phyloP scores from a whole-genome alignment of 2,329 filamentous ascomycete genomes.

The Trichoderma atroviride region DNA sequence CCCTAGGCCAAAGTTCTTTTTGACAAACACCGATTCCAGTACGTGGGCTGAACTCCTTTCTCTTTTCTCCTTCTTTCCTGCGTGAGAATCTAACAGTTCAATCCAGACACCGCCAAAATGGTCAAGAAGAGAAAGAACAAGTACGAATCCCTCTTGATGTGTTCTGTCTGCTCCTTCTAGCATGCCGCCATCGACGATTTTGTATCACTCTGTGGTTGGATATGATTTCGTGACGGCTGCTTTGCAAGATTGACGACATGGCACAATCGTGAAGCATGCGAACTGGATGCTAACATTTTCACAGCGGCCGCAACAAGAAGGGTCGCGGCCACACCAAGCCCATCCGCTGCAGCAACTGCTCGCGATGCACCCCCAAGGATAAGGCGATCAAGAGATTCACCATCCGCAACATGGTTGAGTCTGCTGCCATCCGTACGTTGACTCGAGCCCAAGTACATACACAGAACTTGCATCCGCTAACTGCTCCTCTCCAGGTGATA shows the following conservation, averaged over 20 bases:
- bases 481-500: constrained; percentile 74
- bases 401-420: constrained; percentile 99
- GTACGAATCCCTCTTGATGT: constrained; percentile 39
- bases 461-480: constrained; percentile 7
- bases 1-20: constrained; percentile 28
- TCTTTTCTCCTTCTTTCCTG: constrained; percentile 29
- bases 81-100: constrained; percentile 40
- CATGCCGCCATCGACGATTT: constrained; percentile 35
- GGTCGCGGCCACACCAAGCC: constrained; percentile 99
- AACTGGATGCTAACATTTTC: constrained; percentile 30
- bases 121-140: constrained; percentile 75
- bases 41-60: constrained; percentile 31
- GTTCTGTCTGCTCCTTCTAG: background rate
- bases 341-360: constrained; percentile 78
- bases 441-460: background rate
- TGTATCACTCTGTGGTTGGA: constrained; percentile 9
- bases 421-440: constrained; percentile 95
- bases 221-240: background rate
- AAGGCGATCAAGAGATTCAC: constrained; percentile 99
- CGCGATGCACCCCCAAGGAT: constrained; percentile 94
- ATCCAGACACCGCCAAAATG: constrained; percentile 63
- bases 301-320: constrained; percentile 98
- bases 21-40: constrained; percentile 33
- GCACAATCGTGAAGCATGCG: constrained; percentile 22
- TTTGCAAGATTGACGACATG: background rate